phyloP scores from a whole-genome alignment of 257 asterid species.

The Gardenia jasminoides region DNA sequence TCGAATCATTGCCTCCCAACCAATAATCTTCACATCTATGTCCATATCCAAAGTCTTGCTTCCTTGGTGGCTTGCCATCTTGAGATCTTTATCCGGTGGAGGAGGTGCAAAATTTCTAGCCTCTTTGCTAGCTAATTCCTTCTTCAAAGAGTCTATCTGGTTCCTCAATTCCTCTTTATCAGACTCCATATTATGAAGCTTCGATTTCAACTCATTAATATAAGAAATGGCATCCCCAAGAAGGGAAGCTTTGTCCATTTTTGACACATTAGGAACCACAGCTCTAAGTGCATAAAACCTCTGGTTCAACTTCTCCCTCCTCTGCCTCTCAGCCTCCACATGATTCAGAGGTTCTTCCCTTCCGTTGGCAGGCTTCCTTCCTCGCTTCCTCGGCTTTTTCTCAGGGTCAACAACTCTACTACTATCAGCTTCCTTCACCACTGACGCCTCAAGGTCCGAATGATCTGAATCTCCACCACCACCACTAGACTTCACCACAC shows the following conservation, averaged over 20 bases:
- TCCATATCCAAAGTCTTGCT: constrained; percentile 40
- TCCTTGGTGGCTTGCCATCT: constrained; percentile 7
- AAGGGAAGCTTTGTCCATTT: constrained; percentile 92
- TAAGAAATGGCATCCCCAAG: constrained; percentile 83
- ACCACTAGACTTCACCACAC: constrained; percentile 40
- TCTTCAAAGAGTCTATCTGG: constrained; percentile 52
- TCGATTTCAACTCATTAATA: constrained; percentile 66
- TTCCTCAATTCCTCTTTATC: constrained; percentile 51
- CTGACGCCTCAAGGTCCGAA: constrained; percentile 80
- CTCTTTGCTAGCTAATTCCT: constrained; percentile 39
- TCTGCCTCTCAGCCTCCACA: constrained; percentile 92
- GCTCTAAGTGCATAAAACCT: constrained; percentile 77
- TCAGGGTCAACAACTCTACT: constrained; percentile 58
- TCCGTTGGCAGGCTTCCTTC: constrained; percentile 87
- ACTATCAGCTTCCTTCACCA: constrained; percentile 71
- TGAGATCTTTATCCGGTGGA: constrained; percentile 27
- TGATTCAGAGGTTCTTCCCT: constrained; percentile 89
- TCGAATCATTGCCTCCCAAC: constrained; percentile 71
- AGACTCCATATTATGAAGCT: constrained; percentile 43
- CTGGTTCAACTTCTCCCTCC: constrained; percentile 89
- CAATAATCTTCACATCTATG: constrained; percentile 67
- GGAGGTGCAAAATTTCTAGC: constrained; percentile 19
- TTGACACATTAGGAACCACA: constrained; percentile 81
- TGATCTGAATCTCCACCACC: constrained; percentile 60
- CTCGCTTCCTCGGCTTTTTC: constrained; percentile 73